A percentile compares a stretch with the other conserved stretches of the same genome.
Conservation (phyloP, 805 yeast genomes). For the Cyberlindnera maclurae region DNA sequence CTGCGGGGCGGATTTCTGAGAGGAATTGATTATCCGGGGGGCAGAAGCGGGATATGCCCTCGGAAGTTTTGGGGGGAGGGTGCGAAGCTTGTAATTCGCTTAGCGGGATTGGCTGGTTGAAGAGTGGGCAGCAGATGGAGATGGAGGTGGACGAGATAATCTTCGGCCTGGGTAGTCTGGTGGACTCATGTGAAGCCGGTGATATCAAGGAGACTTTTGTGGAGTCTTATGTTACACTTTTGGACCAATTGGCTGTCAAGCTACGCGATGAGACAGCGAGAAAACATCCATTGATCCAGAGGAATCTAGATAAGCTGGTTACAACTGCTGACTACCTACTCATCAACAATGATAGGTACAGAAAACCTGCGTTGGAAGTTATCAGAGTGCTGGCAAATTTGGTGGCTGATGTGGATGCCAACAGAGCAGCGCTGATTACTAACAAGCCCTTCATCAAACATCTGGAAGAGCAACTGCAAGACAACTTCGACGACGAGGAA, state of each 20-base stretch:
- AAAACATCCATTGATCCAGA: conserved; percentile 8
- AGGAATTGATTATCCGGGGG: too few relatives aligned
- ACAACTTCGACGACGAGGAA: conserved; percentile 19
- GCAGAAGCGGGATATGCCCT: too few relatives aligned
- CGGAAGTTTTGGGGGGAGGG: too few relatives aligned
- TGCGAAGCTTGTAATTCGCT: too few relatives aligned
- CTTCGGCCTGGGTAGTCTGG: conserved; percentile 20
- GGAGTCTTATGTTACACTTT: conserved; percentile 18
- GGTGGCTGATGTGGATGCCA: conserved; percentile 21
- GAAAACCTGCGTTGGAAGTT: conserved; percentile 13
- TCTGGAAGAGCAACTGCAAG: conserved; percentile 8
- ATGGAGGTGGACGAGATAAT: conserved; percentile 23
- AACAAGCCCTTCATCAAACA: conserved; percentile 5
- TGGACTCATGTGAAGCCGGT: conserved; percentile 10
- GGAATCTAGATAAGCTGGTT: conserved; percentile 13
- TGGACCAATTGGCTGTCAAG: conserved; percentile 19
- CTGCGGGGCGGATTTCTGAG: too few relatives aligned
- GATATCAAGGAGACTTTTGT: conserved; percentile 10
- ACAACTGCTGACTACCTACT: conserved; percentile 11
- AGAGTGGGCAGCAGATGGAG: too few relatives aligned
- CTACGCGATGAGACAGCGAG: conserved; percentile 16
- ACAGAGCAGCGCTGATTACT: conserved; percentile 11
- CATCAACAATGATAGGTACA: background rate
- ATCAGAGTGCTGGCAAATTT: conserved; percentile 21
- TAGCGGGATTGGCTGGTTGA: too few relatives aligned